phyloP scores from a whole-genome alignment of 2,329 filamentous ascomycete genomes.

The Lachnellula occidentalis region DNA sequence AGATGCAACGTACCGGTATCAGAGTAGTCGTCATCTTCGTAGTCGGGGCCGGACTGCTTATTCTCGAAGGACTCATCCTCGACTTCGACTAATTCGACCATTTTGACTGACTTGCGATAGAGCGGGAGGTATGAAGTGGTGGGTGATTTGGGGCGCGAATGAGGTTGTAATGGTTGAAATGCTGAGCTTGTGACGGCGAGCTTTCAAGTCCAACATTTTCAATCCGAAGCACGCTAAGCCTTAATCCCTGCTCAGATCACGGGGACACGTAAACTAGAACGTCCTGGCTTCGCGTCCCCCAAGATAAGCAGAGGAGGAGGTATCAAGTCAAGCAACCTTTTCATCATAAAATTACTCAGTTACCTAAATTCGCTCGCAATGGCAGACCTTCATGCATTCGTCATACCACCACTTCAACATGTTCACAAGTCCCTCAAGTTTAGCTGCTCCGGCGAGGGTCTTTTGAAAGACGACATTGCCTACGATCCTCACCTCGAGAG shows the following conservation, averaged over 20 bases:
- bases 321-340: no score
- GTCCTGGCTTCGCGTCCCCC: no score
- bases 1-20: slow-evolving; percentile 67
- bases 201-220: not conserved
- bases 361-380: not conserved
- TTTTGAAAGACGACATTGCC: slow-evolving; percentile 13
- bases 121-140: not conserved
- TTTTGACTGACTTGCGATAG: slow-evolving; percentile 41
- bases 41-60: slow-evolving; percentile 60
- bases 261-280: no score
- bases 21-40: slow-evolving; percentile 80
- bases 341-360: no score
- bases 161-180: not conserved
- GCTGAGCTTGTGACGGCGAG: not conserved
- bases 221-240: no score
- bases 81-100: slow-evolving; percentile 97
- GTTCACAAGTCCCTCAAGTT: slow-evolving; percentile 16
- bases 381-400: slow-evolving; percentile 14
- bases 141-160: not conserved
- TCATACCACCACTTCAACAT: slow-evolving; percentile 11
- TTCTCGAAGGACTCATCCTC: slow-evolving; percentile 90
- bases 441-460: slow-evolving; percentile 15
- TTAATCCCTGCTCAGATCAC: no score
- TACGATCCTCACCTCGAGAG: slow-evolving; percentile 16
- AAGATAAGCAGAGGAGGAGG: no score